Conservation (phyloP, 1,139 yeast species). For the Taphrina pruni region DNA sequence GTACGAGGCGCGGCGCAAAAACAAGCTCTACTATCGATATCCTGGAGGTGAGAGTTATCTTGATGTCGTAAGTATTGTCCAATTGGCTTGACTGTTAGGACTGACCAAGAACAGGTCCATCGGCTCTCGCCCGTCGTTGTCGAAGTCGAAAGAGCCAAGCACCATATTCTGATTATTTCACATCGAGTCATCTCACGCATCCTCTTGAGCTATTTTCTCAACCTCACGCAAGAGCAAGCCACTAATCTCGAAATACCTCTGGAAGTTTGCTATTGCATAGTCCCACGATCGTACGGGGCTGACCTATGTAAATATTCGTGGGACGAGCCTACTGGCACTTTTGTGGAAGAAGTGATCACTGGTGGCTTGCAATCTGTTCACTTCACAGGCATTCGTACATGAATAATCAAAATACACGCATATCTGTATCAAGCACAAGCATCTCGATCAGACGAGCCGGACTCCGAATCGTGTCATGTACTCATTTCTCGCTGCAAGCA, state of each 20-base stretch:
- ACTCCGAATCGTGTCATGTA: too few relatives aligned
- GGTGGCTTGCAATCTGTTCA: conserved; percentile 35
- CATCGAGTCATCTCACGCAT: conserved; percentile 92
- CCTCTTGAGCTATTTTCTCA: conserved; percentile 83
- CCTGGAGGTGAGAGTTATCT: conserved; percentile 83
- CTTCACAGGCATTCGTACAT: conserved; percentile 21
- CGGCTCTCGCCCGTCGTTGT: conserved; percentile 87
- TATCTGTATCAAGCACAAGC: too few relatives aligned
- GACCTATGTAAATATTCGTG: conserved; percentile 35
- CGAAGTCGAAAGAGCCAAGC: conserved; percentile 89
- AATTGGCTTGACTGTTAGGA: conserved; percentile 65
- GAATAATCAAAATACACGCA: neutral
- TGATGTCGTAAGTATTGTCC: conserved; percentile 61
- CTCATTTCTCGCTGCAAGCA: too few relatives aligned
- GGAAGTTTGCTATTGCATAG: conserved; percentile 86
- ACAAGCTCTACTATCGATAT: conserved; percentile 78
- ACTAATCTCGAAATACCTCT: conserved; percentile 92
- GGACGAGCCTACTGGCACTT: conserved; percentile 29
- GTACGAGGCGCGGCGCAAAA: conserved; percentile 74
- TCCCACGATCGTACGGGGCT: conserved; percentile 86
- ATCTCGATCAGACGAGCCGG: too few relatives aligned
- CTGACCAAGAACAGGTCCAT: conserved; percentile 73
- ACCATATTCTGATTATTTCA: conserved; percentile 78
- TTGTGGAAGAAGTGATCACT: conserved; percentile 32
- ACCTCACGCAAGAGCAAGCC: conserved; percentile 67